Evolutionary conservation across 225 moss, liverwort and hornwort species (phyloP), one percentile per base, ranked within the genome.

Genomic region (Thuidium tamariscinum): DNA sequence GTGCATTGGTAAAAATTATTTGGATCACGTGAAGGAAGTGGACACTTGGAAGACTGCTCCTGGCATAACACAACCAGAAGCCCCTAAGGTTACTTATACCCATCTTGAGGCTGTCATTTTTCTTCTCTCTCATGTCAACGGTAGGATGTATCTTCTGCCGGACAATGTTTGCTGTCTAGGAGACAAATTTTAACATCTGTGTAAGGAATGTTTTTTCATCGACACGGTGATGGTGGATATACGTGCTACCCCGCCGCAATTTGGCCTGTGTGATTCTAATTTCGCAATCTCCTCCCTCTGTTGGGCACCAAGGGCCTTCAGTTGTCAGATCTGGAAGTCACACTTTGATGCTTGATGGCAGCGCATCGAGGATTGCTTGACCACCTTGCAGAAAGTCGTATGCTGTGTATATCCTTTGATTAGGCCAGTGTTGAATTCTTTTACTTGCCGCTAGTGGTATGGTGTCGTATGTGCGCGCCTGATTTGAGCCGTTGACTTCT

Each of bases 1-100:
- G 96, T 97, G 97, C 87, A 95, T 97, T 73, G 97, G 97, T 59
- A 97, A 97, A 88, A 97, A 97, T 86, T 97, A 96, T 80, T 85
- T 96, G 73, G 96, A 96, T 83, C 97, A 97, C 73, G 96, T 97
- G 68, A 95, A 97, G 90, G 97, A 97, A 95, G 95, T 97, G 72
- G 97, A 97, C 82, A 94, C 93, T n/a, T 96, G 95, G 94, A 93
- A 93, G 83, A 89, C 92, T 79, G 70, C 90, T 87, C 93, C 93
- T 51, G 94, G 92, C 64, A 97, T 95, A 77, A 89, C 91, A 25
- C 85, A 89, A 72, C 93, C 95, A 88, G 95, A 96, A 77, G 95
- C 92, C 62, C 97, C 97, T 34, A 92, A 97, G 96, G 97, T 97
- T 75, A 83, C 55, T 69, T 65, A 74, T 61, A n/a, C 23, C 6